These are phyloP conservation scores for Trichosporon coremiiforme DNA, from an alignment of 1,284 basidiomycete species.

Conservation along the genomic window DNA sequence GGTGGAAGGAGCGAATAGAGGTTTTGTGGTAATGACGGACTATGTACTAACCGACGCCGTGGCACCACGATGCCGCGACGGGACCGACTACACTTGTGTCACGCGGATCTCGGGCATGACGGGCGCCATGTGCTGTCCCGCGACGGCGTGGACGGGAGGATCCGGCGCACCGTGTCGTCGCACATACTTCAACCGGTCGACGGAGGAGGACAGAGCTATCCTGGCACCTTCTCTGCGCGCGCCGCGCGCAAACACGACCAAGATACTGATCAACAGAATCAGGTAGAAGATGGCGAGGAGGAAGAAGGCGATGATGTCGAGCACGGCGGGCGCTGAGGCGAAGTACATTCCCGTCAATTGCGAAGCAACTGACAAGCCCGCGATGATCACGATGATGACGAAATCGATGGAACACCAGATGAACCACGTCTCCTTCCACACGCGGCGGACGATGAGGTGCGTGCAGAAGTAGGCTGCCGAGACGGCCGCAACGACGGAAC, in stretches of 20 bases:
- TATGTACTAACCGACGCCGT: background rate
- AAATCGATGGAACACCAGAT: background rate
- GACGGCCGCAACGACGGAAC: background rate
- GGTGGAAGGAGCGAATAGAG: background rate
- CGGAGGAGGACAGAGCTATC: background rate
- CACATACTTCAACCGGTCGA: background rate
- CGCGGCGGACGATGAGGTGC: slow-evolving; percentile 1
- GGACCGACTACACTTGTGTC: background rate
- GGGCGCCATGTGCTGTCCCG: background rate
- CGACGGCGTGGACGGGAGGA: background rate
- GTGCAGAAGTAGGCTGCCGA: background rate
- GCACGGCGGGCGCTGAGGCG: background rate
- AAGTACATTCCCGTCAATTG: background rate
- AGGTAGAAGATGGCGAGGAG: slow-evolving; percentile 14
- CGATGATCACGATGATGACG: background rate
- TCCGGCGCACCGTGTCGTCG: background rate
- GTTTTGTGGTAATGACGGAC: background rate
- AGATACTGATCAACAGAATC: background rate
- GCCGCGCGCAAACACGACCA: background rate
- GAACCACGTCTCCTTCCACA: background rate
- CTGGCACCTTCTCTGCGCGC: background rate
- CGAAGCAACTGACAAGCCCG: background rate
- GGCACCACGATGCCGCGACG: too few relatives aligned
- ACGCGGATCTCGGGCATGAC: background rate
- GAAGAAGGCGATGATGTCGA: slow-evolving; percentile 14